Evolutionary conservation across 1,284 basidiomycete genomes (phyloP), one percentile per base, ranked within the genome.

Genomic region (Pascua sp.): DNA sequence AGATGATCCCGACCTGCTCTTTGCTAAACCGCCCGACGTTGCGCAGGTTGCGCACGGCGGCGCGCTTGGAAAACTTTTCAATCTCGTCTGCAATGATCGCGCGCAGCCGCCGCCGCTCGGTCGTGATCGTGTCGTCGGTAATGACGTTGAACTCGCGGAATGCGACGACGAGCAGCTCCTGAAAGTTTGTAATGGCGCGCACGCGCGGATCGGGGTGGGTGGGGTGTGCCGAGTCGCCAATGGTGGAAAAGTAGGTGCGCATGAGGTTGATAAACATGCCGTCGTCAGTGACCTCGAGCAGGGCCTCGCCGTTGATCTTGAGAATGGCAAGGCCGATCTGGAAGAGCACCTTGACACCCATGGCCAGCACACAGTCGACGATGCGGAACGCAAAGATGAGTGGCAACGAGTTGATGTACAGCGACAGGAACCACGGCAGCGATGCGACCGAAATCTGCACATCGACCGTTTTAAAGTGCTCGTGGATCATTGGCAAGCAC

Each of bases 331-430:
- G 64, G 59, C 76, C 77, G 47, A 78, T 78, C 83, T 98, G 95
- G 81, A 98, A 98, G 47, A 98, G 80, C 12, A 98, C 96, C 70
- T 94, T 98, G 2, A 95, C 92, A 0, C 96, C 96, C 91, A 97
- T 98, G 63, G 94, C 94, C 80, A 98, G 90, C 78, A 99, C 96
- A 76, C 96, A 99, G 75, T 99, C 96, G 2, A 97, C 91, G 70
- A 99, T 93, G 47, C 96, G 86, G 82, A 98, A 98, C 0, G 96
- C 95, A 71, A 98, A 98, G 48, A 98, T 88, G 85, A 98, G 90
- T 0, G 96, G 96, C 92, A 98, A 97, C 68, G 91, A 95, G 79
- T 98, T 98, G 79, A 98, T 98, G 76, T 75, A 93, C 85, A 95
- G 79, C 71, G 90, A 92, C 67, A 98, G 79, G 81, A 99, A 98